These are phyloP conservation scores for Hypoxylon sp. DNA, from an alignment of 2,329 filamentous ascomycete genomes.

Conservation along the genomic window DNA sequence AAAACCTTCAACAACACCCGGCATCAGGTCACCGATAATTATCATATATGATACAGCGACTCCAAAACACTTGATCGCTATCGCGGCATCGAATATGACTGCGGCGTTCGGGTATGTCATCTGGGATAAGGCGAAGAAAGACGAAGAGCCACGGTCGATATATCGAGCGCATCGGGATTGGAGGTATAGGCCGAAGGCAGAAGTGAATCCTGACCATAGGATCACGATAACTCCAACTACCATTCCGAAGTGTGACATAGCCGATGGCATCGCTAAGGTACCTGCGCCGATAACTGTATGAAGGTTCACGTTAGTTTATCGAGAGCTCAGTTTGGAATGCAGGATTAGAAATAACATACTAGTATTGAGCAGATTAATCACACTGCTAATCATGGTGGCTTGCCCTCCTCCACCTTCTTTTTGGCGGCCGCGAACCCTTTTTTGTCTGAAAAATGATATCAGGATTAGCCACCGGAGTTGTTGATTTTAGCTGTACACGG, in stretches of 20 bases:
- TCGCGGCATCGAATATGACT: slow-evolving; percentile 94
- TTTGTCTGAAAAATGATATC: slow-evolving; percentile 60
- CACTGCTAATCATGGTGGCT: slow-evolving; percentile 90
- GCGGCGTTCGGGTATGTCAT: slow-evolving; percentile 97
- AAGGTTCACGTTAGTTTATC: slow-evolving; percentile 27
- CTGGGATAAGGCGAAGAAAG: slow-evolving; percentile 97
- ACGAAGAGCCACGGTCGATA: slow-evolving; percentile 87
- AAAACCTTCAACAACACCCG: slow-evolving; percentile 89
- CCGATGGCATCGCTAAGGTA: slow-evolving; percentile 94
- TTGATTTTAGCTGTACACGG: slow-evolving; percentile 29
- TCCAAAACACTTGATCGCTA: slow-evolving; percentile 97
- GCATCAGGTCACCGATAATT: slow-evolving; percentile 99
- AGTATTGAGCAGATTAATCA: slow-evolving; percentile 96
- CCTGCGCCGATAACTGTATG: slow-evolving; percentile 89
- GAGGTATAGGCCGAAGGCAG: slow-evolving; percentile 94
- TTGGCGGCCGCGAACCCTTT: slow-evolving; percentile 70
- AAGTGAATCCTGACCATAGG: slow-evolving; percentile 89
- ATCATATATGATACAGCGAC: slow-evolving; percentile 98
- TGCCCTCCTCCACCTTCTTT: slow-evolving; percentile 79
- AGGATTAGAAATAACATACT: slow-evolving; percentile 69
- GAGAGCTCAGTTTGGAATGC: neutral
- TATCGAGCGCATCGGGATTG: slow-evolving; percentile 95
- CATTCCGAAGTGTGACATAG: slow-evolving; percentile 96
- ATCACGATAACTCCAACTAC: slow-evolving; percentile 87
- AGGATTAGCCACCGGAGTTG: slow-evolving; percentile 11